phyloP scores from a whole-genome alignment of 73 alveolate genomes.

The Paramecium bursaria region DNA sequence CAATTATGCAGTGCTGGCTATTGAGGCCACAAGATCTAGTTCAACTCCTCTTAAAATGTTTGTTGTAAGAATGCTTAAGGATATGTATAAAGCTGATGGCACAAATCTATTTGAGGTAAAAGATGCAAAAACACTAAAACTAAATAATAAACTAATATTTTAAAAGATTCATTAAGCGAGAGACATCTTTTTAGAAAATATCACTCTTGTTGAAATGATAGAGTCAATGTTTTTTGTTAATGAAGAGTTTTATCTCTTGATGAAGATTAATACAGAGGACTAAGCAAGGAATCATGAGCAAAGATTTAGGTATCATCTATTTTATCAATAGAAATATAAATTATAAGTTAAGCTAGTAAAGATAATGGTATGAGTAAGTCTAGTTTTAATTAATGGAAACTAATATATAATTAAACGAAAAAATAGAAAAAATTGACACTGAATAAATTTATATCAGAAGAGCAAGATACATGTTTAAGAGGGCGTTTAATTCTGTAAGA shows the following conservation, averaged over 20 bases:
- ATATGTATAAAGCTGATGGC: conserved; percentile 21
- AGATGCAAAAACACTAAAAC: conserved; percentile 37
- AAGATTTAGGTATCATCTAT: too few relatives aligned
- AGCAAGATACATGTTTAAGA: conserved; percentile 56
- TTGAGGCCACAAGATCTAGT: conserved; percentile 7
- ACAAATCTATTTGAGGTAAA: conserved; percentile 22
- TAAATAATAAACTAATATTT: conserved; percentile 17
- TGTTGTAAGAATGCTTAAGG: conserved; percentile 26
- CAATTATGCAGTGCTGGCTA: neutral
- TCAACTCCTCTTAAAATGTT: neutral
- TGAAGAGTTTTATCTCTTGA: conserved; percentile 22
- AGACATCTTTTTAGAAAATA: conserved; percentile 11
- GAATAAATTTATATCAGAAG: conserved; percentile 36
- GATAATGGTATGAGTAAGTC: conserved; percentile 10
- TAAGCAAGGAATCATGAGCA: neutral
- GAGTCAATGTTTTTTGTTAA: neutral
- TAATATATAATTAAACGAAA: conserved; percentile 1
- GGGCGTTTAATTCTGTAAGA: conserved; percentile 34
- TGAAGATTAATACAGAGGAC: conserved; percentile 14
- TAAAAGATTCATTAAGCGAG: neutral
- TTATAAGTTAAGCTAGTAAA: neutral
- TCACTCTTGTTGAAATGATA: neutral
- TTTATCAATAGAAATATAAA: too few relatives aligned
- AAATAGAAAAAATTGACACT: conserved; percentile 33
- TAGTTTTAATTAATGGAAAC: neutral